Conservation (phyloP, 2,329 filamentous ascomycete genomes). For the Arthroderma sp. region DNA sequence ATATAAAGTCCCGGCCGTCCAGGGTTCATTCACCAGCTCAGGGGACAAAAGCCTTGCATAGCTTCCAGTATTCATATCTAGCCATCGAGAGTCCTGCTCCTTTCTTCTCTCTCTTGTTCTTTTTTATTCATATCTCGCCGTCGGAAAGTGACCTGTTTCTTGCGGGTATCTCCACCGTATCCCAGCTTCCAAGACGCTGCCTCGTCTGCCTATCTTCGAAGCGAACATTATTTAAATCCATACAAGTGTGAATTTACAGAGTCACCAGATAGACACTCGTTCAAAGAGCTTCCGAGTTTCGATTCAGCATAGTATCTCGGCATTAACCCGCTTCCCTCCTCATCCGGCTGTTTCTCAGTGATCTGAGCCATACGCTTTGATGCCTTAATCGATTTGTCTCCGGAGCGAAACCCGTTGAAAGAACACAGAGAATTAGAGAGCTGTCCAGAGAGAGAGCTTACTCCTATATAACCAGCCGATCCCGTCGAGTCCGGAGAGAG, state of each 20-base stretch:
- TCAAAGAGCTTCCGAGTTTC: not conserved
- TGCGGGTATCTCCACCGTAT: not conserved
- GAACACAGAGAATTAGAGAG: not conserved
- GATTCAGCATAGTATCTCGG: not conserved
- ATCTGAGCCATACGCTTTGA: not conserved
- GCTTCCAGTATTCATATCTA: not conserved
- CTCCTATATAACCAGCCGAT: too few relatives aligned
- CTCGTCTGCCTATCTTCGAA: not conserved
- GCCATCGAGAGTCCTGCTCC: not conserved
- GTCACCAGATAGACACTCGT: not conserved
- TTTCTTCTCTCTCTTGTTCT: not conserved
- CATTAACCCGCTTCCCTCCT: not conserved
- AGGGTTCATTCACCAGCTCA: conserved; percentile 1
- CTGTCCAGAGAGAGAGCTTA: not conserved
- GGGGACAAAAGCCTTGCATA: not conserved
- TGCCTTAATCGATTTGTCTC: not conserved
- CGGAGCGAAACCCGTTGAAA: not conserved
- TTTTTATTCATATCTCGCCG: not conserved
- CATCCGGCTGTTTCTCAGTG: not conserved
- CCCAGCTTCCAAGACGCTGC: not conserved
- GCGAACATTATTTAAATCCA: not conserved
- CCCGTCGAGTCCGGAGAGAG: not conserved
- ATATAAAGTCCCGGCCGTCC: not conserved
- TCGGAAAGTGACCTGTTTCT: not conserved
- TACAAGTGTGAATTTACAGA: not conserved